Conservation (phyloP, 495 filamentous ascomycete genomes). For the Astrocystis sublimbata region DNA sequence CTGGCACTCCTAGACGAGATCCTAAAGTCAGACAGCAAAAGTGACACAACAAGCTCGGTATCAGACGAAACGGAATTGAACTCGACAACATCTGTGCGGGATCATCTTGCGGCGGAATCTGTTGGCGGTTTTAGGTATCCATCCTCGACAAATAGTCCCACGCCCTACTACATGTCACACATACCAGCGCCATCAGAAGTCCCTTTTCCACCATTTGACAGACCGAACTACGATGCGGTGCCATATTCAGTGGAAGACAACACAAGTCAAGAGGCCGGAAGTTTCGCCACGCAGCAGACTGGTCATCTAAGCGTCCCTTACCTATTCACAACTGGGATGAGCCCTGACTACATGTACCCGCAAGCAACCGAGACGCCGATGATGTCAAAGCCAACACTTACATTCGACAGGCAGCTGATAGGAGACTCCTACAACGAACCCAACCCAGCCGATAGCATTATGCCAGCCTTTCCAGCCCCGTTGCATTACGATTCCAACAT, state of each 20-base stretch:
- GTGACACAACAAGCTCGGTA: conserved; percentile 35
- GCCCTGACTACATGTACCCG: conserved; percentile 12
- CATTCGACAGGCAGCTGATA: conserved; percentile 26
- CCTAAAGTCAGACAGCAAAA: conserved; percentile 31
- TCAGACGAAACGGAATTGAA: conserved; percentile 34
- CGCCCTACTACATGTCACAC: conserved; percentile 17
- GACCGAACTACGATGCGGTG: conserved; percentile 5
- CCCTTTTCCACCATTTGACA: conserved; percentile 21
- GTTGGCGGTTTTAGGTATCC: conserved; percentile 23
- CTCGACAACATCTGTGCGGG: conserved; percentile 15
- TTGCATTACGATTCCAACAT: conserved; percentile 23
- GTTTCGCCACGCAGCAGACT: conserved; percentile 2
- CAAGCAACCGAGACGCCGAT: conserved; percentile 24
- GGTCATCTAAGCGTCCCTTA: not conserved
- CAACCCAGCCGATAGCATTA: conserved; percentile 3
- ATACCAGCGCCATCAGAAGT: conserved; percentile 18
- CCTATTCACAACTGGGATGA: conserved; percentile 3
- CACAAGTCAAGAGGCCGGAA: not conserved
- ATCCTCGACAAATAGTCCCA: conserved; percentile 30
- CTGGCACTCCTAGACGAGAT: conserved; percentile 36
- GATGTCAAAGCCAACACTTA: conserved; percentile 25
- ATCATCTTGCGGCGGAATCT: conserved; percentile 13
- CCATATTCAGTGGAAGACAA: conserved; percentile 5
- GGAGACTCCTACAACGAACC: conserved; percentile 15
- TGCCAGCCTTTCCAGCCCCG: not conserved